phyloP scores from a whole-genome alignment of 805 yeast species.

The Saccharomyces eubayanus region DNA sequence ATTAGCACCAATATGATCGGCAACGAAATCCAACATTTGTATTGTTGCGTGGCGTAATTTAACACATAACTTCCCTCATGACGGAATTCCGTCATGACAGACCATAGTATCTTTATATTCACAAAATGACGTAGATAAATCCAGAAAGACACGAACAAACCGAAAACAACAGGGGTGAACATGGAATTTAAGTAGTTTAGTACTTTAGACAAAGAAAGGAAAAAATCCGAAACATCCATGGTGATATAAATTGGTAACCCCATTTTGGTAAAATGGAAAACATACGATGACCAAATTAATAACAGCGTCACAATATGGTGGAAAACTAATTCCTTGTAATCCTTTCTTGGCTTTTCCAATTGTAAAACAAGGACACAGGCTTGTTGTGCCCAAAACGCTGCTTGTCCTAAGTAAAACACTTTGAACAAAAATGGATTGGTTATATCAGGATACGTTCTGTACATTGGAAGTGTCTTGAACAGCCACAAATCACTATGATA shows the following conservation, averaged over 20 bases:
- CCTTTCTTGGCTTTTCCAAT: slow-evolving; percentile 92
- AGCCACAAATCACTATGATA: slow-evolving; percentile 76
- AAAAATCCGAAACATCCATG: slow-evolving; percentile 93
- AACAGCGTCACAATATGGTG: slow-evolving; percentile 91
- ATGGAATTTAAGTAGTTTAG: slow-evolving; percentile 72
- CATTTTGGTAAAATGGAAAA: slow-evolving; percentile 94
- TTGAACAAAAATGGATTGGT: slow-evolving; percentile 64
- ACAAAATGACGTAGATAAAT: slow-evolving; percentile 80
- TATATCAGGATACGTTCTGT: slow-evolving; percentile 73
- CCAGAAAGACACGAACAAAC: slow-evolving; percentile 69
- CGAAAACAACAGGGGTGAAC: slow-evolving; percentile 55
- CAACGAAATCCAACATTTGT: slow-evolving; percentile 93
- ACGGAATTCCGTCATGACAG: slow-evolving; percentile 75
- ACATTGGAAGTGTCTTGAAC: slow-evolving; percentile 78
- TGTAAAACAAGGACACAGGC: slow-evolving; percentile 72
- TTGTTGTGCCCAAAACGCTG: slow-evolving; percentile 97
- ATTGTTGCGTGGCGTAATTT: slow-evolving; percentile 84
- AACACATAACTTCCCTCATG: slow-evolving; percentile 76
- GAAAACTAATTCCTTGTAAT: slow-evolving; percentile 79
- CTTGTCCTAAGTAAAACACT: slow-evolving; percentile 80
- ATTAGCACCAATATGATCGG: slow-evolving; percentile 77
- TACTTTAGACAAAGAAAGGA: slow-evolving; percentile 77
- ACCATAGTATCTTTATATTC: slow-evolving; percentile 73
- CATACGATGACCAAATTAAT: slow-evolving; percentile 76
- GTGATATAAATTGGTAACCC: slow-evolving; percentile 86